Evolutionary conservation across 768 basidiomycete genomes (phyloP), one percentile per base, ranked within the genome.

Genomic region (Boletus fagicola): DNA sequence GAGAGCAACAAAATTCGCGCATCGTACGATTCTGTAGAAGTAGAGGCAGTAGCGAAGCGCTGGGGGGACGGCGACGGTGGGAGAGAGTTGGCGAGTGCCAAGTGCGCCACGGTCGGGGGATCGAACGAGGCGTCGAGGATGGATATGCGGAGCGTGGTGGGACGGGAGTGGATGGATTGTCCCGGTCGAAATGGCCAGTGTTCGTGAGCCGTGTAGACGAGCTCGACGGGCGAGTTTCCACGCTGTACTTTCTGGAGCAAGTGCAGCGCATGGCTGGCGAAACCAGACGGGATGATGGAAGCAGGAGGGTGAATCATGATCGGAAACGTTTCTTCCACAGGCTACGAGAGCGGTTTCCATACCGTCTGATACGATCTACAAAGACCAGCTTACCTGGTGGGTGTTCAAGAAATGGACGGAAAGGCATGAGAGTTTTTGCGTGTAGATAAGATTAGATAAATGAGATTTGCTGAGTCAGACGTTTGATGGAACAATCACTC

Each of bases 101-200:
- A 78, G 71, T 98, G 94, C 0, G 94, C 92, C 24, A 81, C 69
- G 3, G 92, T 94, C 1, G 95, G 95, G 4, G 94, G 94, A 66
- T 98, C 96, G 75, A 92, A 98, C 1, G 92, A 94, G 1, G 93
- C 88, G 65, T 97, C 95, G 39, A 97, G 79, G n/a, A 95, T 76
- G 4, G 88, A 80, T 47, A 95, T 79, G 51, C 77, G 79, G 36
- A 86, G 67, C 4, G 69, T 67, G 33, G 33, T 13, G 16, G 58
- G 55, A 18, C 48, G 45, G 3, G 55, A 22, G 49, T 54, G 61
- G 11, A 7, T 49, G 20, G 28, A 59, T 33, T 22, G 61, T 33
- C 35, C 68, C 2, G 65, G 72, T 3, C 76, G 79, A 10, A 83
- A 66, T 11, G 91, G 91, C 91, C 91, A 93, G 31, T 65, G 72